phyloP scores from a whole-genome alignment of 2,329 filamentous ascomycete species.

The Phoma sp. region DNA sequence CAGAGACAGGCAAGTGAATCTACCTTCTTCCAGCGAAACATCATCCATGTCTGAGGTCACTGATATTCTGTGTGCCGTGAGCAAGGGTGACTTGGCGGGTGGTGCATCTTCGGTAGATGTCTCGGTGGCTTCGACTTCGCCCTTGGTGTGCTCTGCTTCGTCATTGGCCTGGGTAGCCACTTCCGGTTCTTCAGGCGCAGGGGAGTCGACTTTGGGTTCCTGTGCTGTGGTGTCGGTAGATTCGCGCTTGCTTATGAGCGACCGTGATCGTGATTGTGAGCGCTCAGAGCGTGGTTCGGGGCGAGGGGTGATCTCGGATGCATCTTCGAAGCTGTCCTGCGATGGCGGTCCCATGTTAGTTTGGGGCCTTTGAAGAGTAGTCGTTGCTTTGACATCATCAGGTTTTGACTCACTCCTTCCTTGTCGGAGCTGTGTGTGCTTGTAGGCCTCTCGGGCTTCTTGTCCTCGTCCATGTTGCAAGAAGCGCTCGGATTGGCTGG shows the following conservation, averaged over 20 bases:
- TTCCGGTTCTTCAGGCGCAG: slow-evolving; percentile 12
- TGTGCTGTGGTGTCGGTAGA: slow-evolving; percentile 25
- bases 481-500: background rate
- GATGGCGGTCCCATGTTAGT: slow-evolving; percentile 21
- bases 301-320: slow-evolving; percentile 62
- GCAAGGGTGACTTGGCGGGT: slow-evolving; percentile 58
- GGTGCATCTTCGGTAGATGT: slow-evolving; percentile 25
- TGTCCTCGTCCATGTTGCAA: slow-evolving; percentile 17
- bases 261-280: slow-evolving; percentile 55
- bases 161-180: slow-evolving; percentile 17
- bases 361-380: background rate
- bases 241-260: slow-evolving; percentile 54
- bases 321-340: slow-evolving; percentile 85
- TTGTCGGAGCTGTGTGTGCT: slow-evolving; percentile 44
- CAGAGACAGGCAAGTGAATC: slow-evolving; percentile 39
- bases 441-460: slow-evolving; percentile 31
- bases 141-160: slow-evolving; percentile 19
- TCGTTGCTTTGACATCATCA: background rate
- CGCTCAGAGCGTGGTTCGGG: slow-evolving; percentile 51
- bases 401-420: slow-evolving; percentile 31
- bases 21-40: slow-evolving; percentile 68
- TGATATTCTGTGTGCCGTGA: slow-evolving; percentile 62
- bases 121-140: slow-evolving; percentile 21
- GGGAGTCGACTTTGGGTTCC: slow-evolving; percentile 5
- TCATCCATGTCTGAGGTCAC: slow-evolving; percentile 65